phyloP scores from a whole-genome alignment of 305 asterid species.

The Solanum hybrid region DNA sequence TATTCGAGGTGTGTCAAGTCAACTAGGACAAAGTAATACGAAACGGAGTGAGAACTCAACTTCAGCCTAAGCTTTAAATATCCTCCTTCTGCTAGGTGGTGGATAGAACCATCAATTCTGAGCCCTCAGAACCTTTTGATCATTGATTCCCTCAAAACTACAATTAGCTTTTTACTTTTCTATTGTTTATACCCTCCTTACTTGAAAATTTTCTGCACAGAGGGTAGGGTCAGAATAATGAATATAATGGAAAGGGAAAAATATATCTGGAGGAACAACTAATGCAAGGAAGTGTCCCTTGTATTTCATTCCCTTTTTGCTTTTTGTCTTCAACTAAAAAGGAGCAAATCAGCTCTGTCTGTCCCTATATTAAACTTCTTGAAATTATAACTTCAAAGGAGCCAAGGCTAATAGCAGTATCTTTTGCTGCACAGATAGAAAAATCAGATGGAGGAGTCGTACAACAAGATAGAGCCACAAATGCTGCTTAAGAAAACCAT shows the following conservation, averaged over 20 bases:
- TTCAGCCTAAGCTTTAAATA: background rate
- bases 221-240: background rate
- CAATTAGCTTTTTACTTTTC: background rate
- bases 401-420: background rate
- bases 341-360: background rate
- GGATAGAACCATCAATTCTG: background rate
- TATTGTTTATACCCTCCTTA: background rate
- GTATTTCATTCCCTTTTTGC: background rate
- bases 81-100: background rate
- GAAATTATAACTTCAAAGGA: background rate
- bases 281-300: background rate
- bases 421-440: background rate
- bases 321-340: background rate
- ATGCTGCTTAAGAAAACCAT: slow-evolving; percentile 40
- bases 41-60: background rate
- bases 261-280: background rate
- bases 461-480: slow-evolving; percentile 12
- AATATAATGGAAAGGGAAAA: background rate
- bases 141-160: background rate
- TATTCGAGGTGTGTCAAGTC: background rate
- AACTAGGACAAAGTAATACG: background rate
- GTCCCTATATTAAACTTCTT: background rate
- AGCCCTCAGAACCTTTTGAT: background rate
- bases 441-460: background rate
- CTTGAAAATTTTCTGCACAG: background rate